Base-by-base conservation (phyloP, 140 eudicot genomes). In the Stevia rebaudiana region DNA sequence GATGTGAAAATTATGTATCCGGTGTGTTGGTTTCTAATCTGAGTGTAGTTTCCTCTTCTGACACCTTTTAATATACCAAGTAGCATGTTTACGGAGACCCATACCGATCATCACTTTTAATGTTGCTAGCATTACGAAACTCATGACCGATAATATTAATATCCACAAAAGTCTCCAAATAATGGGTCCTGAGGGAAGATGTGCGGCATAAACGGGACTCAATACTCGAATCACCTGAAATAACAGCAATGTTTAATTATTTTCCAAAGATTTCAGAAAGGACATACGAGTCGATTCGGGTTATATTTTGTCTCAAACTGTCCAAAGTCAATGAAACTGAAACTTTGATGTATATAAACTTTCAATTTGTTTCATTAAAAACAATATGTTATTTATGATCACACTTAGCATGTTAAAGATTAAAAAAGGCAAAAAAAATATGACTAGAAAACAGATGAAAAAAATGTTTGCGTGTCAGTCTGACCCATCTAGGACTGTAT, bases 61-160 rank as follows among this genome's bases (percentile, higher is more conserved):
- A 73, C 98, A 87, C 80, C 98, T 75, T 64, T 77, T 79, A 28
- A 91, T 67, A 73, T 91, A 91, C 98, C 98, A 91, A 21, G 82
- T 74, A 4, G 98, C 98, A 65, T 84, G 89, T 77, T 84, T 84
- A 19, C 65, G 78, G 40, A 91, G 96, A 35, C 83, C 98, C 89
- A 84, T 82, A 39, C 98, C 94, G 31, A 91, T 50, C 92, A 91
- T 76, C 73, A 91, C 70, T 73, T 91, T 91, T 3, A 91, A 81
- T 61, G 82, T 78, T 25, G 85, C 79, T 43, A 91, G 95, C 98
- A 91, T 91, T 72, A 87, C 82, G 68, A 82, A 91, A n/a, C 91
- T 84, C 77, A 81, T 61, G 13, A 71, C 66, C 4, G 77, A 55
- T 46, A 87, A 68, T 16, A 84, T 54, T 19, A 81, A 59, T 39